Evolutionary conservation across 2,329 filamentous ascomycete species (phyloP), one percentile per base, ranked within the genome.

Genomic region (Dryadomyces quercivorus): DNA sequence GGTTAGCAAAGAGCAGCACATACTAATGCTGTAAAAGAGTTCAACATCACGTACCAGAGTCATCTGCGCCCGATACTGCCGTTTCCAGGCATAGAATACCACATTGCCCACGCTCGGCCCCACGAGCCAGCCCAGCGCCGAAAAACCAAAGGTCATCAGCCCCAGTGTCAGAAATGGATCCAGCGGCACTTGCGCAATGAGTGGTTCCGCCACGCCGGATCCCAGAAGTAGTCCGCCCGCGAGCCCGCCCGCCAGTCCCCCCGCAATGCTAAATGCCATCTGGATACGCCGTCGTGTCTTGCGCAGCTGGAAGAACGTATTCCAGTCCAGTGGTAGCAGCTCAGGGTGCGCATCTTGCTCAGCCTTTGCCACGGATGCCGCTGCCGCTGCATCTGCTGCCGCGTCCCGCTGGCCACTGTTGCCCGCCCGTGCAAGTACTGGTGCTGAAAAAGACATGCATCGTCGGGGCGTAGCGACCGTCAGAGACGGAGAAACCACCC

Each of bases 261-360:
- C 81, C 38, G 81, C 67, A 52, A 89, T 75, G 49, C 87, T 92
- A 60, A 89, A 90, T 51, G 78, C 79, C 42, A 95, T 79, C 66
- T 92, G 89, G 73, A 91, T 86, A 63, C 87, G 82, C 57, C 92
- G 85, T 55, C 92, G 87, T 57, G 84, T 86, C 63, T 89, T 86
- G 64, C 92, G 89, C 57, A 97, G 84, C 66, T 82, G 81, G 76
- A 97, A 95, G 75, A 95, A 97, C 52, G 82, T 83, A 73, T 96
- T 85, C 92, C 92, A 97, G 71, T 89, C 81, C 45, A 91, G 80
- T n/a, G 69, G 64, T 40, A 68, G 62, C 58, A 55, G 48, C 20
- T 65, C 60, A 43, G 65, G 53, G 21, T 61, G 52, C 16, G 63
- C 58, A 16, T 66, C 60, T 5, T 61, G 57, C 40, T 26, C 31